Evolutionary conservation across 495 filamentous ascomycete genomes (phyloP).

Genomic region (Aspergillus carlsbadensis): DNA sequence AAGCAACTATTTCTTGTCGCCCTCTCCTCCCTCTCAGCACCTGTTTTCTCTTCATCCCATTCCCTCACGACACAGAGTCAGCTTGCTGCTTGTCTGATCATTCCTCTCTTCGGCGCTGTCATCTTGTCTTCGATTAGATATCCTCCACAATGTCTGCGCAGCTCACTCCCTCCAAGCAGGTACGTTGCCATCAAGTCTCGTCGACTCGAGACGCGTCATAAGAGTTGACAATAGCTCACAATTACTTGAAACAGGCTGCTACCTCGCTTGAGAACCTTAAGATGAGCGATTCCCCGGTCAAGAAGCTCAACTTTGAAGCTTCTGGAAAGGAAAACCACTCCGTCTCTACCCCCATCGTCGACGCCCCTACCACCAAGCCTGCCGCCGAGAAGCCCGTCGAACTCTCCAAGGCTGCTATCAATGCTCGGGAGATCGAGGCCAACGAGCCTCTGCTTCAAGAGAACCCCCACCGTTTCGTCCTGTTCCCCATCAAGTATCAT

Average conservation of each 20-base stretch:
- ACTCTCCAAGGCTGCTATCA: constrained; percentile 54
- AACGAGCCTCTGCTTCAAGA: constrained; percentile 92
- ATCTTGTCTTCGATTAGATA: constrained; percentile 17
- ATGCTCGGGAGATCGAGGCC: constrained; percentile 58
- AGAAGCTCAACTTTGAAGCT: constrained; percentile 78
- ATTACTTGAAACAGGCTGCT: constrained; percentile 59
- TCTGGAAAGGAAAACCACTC: constrained; percentile 82
- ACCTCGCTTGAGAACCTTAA: constrained; percentile 83
- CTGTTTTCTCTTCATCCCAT: constrained; percentile 25
- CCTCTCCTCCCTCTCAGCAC: constrained; percentile 20
- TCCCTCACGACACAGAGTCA: constrained; percentile 13
- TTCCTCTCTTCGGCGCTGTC: constrained; percentile 16
- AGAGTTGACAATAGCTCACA: constrained; percentile 24
- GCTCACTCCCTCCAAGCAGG: constrained; percentile 86
- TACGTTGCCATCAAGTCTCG: constrained; percentile 48
- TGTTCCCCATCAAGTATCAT: constrained; percentile 99
- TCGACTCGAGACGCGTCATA: constrained; percentile 37
- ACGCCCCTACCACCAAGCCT: constrained; percentile 50
- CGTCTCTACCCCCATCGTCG: constrained; percentile 49
- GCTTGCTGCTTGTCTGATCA: constrained; percentile 24
- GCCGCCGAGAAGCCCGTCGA: constrained; percentile 47
- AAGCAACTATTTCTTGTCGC: constrained; percentile 32
- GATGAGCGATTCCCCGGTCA: constrained; percentile 84
- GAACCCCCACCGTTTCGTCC: constrained; percentile 93
- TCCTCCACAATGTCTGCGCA: constrained; percentile 61